A percentile compares a stretch with the other conserved stretches of the same genome.
These are phyloP conservation scores for Aurifilum marmelostoma DNA, from an alignment of 2,329 filamentous ascomycete genomes.

Conservation along the genomic window DNA sequence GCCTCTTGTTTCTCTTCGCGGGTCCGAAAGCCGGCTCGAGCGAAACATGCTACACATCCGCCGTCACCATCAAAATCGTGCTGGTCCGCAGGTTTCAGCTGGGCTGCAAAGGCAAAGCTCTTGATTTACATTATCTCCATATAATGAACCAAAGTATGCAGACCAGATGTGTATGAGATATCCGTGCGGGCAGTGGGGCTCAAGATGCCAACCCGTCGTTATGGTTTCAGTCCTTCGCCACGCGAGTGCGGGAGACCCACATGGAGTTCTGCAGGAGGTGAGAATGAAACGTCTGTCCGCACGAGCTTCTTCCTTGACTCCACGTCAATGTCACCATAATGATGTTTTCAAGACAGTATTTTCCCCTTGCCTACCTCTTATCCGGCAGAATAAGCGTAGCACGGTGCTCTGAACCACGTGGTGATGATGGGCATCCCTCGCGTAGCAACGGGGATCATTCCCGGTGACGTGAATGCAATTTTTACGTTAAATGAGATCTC, in stretches of 20 bases:
- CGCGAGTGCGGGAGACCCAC: conserved; percentile 17
- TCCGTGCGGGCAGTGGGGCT: conserved; percentile 8
- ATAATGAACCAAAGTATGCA: not conserved
- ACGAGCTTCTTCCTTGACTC: not conserved
- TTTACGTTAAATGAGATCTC: not conserved
- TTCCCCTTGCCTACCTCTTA: not conserved
- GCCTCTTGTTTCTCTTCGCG: not conserved
- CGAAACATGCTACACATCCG: not conserved
- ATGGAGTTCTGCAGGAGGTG: conserved; percentile 11
- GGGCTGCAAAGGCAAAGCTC: conserved; percentile 1
- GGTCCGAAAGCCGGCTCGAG: not conserved
- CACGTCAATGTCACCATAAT: not conserved
- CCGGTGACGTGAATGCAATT: not conserved
- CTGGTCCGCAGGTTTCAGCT: conserved; percentile 1
- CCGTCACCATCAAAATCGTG: not conserved
- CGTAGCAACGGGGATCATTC: not conserved
- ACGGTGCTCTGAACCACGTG: not conserved
- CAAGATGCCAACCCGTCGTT: not conserved
- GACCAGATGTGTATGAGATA: not conserved
- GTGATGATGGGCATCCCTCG: not conserved
- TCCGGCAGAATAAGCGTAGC: not conserved
- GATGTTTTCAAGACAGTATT: not conserved
- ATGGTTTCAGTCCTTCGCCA: conserved; percentile 7
- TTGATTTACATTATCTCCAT: not conserved
- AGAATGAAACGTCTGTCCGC: conserved; percentile 4